Evolutionary conservation across 345 rosid genomes (phyloP), one percentile per base, ranked within the genome.

Genomic region (Anastatica hierochuntica): DNA sequence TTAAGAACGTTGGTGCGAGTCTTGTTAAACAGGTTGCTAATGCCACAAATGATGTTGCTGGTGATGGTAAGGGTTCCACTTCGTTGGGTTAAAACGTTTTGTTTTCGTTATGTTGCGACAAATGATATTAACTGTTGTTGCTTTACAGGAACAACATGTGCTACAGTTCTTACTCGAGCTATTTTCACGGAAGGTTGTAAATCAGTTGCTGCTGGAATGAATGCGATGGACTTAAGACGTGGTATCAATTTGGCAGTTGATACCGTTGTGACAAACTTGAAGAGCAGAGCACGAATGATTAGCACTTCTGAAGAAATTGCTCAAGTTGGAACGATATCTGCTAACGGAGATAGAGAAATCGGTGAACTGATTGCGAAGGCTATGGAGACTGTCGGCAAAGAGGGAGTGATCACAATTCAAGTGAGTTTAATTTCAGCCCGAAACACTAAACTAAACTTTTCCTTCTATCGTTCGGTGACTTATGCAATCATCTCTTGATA

Each of bases 351-450:
- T 58, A 80, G 94, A 36, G 99, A 94, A 70, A 94, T 94, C 50
- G 99, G 99, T 24, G 97, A 94, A 53, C 60, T 94, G 48, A 94
- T 94, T 43, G 99, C 99, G n/a, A 88, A 88, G 60, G 99, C 99
- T 18, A 94, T 94, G 92, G 99, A 94, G 69, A 88, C 85, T 63
- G 99, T 88, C 3, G 99, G 99, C 59, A 94, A 94, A 68, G 99
- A 94, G 74, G 99, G 99, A 64, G 99, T 94, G 7, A 94, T 94
- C 59, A 88, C 95, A 18, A 88, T 94, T 50, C 84, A 81, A 46
- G 99, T 94, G 63, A 77, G 85, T 66, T 64, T 8, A 35, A 11
- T 49, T 35, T 16, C 10, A 16, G 33, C 5, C 42, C 38, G 7
- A 27, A 18, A 7, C 31, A 16, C 31, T 40, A 8, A 2, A 0